Conservation (phyloP, 371 early-diverging fungal genomes). For the Rhizomucor miehei region DNA sequence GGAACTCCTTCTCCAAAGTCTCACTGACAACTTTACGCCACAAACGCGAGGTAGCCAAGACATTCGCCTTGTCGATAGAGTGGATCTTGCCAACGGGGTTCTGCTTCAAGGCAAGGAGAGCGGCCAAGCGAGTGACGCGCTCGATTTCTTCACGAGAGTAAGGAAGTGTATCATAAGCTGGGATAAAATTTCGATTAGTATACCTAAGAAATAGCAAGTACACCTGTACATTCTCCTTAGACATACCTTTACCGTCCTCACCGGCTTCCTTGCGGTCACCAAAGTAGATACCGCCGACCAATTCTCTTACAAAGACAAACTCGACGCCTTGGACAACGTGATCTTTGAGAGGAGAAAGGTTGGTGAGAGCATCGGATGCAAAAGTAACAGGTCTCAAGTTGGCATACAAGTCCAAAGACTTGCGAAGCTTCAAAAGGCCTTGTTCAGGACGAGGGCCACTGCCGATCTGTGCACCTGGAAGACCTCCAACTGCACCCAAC, state of each 20-base stretch:
- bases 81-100: conserved; percentile 85
- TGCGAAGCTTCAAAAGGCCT: conserved; percentile 89
- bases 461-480: conserved; percentile 83
- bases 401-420: conserved; percentile 88
- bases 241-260: conserved; percentile 64
- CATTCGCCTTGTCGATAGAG: conserved; percentile 97
- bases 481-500: conserved; percentile 96
- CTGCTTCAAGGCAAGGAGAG: conserved; percentile 71
- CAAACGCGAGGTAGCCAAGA: conserved; percentile 93
- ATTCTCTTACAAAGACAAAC: conserved; percentile 91
- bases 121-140: conserved; percentile 93
- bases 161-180: conserved; percentile 87
- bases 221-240: background rate
- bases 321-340: conserved; percentile 86
- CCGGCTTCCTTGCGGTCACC: conserved; percentile 89
- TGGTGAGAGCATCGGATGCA: conserved; percentile 80
- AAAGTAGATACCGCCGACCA: conserved; percentile 97
- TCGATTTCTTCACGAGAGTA: conserved; percentile 88
- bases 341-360: conserved; percentile 87
- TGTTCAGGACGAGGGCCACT: conserved; percentile 91
- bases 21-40: conserved; percentile 93
- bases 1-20: conserved; percentile 84
- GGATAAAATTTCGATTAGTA: background rate
- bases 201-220: background rate
- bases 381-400: conserved; percentile 95